Conservation (phyloP, 2,329 filamentous ascomycete genomes). For the Colletotrichum sublineola region DNA sequence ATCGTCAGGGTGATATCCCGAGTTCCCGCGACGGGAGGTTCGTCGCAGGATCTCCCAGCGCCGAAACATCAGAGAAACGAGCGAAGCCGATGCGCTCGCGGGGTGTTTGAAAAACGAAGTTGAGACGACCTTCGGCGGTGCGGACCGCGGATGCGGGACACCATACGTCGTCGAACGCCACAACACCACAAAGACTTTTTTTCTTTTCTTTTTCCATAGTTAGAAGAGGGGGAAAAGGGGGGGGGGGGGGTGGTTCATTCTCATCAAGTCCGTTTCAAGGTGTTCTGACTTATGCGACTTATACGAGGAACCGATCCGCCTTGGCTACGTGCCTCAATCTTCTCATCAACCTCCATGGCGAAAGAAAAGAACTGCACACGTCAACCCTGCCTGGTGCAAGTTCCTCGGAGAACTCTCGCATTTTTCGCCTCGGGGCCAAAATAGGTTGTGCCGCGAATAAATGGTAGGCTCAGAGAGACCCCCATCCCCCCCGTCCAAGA, state of each 20-base stretch:
- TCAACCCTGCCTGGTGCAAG: neutral
- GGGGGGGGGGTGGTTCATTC: neutral
- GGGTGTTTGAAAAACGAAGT: neutral
- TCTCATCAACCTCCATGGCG: neutral
- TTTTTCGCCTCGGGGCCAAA: neutral
- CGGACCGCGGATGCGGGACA: neutral
- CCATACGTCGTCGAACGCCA: neutral
- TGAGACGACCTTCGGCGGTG: neutral
- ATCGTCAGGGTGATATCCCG: slow-evolving; percentile 9
- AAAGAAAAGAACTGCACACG: neutral
- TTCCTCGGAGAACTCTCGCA: neutral
- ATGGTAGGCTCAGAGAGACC: neutral
- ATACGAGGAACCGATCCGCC: neutral
- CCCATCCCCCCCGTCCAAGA: neutral
- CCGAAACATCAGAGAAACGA: slow-evolving; percentile 5
- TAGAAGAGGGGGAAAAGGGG: neutral
- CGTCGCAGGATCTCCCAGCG: neutral
- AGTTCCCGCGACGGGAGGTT: slow-evolving; percentile 2
- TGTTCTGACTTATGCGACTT: no score
- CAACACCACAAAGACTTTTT: neutral
- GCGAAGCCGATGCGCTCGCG: neutral
- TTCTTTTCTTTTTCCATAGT: neutral
- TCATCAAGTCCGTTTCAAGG: neutral
- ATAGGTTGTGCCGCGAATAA: slow-evolving; percentile 10
- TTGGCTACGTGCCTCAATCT: neutral